Base-by-base conservation (phyloP, 805 yeast genomes). In the Debaryomyces maramus region DNA sequence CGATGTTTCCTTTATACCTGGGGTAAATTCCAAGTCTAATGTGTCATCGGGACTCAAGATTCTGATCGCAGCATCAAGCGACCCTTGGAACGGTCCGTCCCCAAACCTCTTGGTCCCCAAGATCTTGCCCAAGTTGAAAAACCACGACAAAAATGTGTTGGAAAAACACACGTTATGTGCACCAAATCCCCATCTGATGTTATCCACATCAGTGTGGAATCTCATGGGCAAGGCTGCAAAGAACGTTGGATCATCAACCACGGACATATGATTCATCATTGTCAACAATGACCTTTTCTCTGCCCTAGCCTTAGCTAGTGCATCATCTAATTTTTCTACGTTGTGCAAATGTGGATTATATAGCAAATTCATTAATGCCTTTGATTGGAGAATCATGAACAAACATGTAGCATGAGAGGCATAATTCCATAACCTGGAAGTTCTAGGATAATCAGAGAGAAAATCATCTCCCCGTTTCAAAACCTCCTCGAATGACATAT, bases 131-230 rank as follows among this genome's bases (percentile, higher is more conserved):
- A 88, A 62, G 18, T 89, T 80, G 68, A 91, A 91, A 56, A 88
- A 90, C 59, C 56, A 71, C 6, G 80, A 61, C 2, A 75, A 58
- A 3, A 71, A 51, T 18, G 61, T 63, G 44, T 68, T 77, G 17
- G 80, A 75, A 62, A 93, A 91, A 58, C 98, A 91, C 28, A 91
- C 78, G 58, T 93, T 90, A 36, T 83, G 79, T 8, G 99, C 99
- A 0, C 95, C 99, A 40, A 93, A 70, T 4, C 97, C 90, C 98
- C 98, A 91, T 53, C 99, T 73, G 39, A 88, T 78, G 38, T 78
- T 75, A 46, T 81, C 85, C 13, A 85, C 65, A 40, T 80, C 77
- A 10, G 67, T 61, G 50, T 78, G 85, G 50, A 77, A 78, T 27
- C 79, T 71, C 77, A 82, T 74, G 0, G 97, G 96, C 42, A 90